Evolutionary conservation across 768 basidiomycete species (phyloP), one percentile per base, ranked within the genome.

Genomic region (Baorangia bicolor): DNA sequence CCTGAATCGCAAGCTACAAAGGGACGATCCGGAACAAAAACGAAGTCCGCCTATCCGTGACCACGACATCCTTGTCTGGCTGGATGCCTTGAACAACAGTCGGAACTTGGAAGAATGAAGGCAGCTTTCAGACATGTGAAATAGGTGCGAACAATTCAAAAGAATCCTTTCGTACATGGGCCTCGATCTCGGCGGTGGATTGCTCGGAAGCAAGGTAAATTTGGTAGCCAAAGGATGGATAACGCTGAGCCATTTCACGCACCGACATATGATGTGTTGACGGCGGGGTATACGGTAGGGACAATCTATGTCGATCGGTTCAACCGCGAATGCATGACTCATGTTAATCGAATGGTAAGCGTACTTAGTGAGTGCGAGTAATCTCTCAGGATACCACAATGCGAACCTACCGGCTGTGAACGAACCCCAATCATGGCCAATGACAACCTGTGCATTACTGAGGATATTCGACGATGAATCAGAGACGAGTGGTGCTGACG

Each of bases 361-460:
- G 58, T 70, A 88, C 90, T 85, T 73, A 0, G 79, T 75, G 20
- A 92, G 73, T 0, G 83, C 85, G 6, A 77, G 61, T 33, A 88
- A 59, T 33, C 88, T 77, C 14, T 83, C 72, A 0, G 91, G 88
- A 64, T 89, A 71, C 86, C 87, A 91, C 23, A 90, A 74, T 12
- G 87, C 84, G 62, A 93, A 86, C 21, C 90, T 77, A 40, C 78
- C 79, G 2, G 78, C 87, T 13, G 75, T 81, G 56, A 75, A 81
- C 3, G 87, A 74, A 6, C 91, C 91, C 90, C 90, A 92, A 63
- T 93, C 91, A 62, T 92, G 91, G 0, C 88, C 91, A 54, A 91
- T 76, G 53, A 91, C 71, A 12, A 89, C 77, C 86, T 78, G 53
- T 0, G 13, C 14, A 30, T n/a, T 9, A 11, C 34, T 62, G 34